Base-by-base conservation (phyloP, 805 yeast species). In the Pichia nakasei region DNA sequence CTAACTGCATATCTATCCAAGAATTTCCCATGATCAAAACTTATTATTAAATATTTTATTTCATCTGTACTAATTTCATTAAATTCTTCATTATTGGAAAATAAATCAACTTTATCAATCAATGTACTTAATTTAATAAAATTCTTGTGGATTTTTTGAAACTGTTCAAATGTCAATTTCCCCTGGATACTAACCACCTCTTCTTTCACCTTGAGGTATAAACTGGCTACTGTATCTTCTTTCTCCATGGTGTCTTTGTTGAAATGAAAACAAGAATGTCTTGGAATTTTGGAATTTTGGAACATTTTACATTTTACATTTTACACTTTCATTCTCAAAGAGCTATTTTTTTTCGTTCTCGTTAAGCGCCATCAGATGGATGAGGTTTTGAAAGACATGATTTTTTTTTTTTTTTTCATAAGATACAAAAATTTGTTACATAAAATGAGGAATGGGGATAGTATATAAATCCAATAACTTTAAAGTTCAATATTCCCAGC, bases 1-100 rank as follows among this genome's bases (percentile, higher is more conserved):
- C 47, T 42, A 22, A 49, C 45, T 9, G 48, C 52, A 36, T 47
- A 32, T 12, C 40, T 27, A 46, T 49, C 52, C 12, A 49, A 22
- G 22, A 49, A 47, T 43, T 47, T 43, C 5, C 39, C 52, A 37
- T 49, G 50, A 22, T 40, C 32, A 27, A 35, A 47, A 5, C 17
- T 24, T 2, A 39, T 27, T 3, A 42, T 19, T 6, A 49, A 21
- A 32, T 39, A 45, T 17, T 34, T 36, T 3, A 49, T 29, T 2
- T 45, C 31, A 11, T 27, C 22, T 0, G 43, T 38, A 11, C 38
- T 9, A 8, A 49, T 9, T 26, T 49, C 52, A 20, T 45, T 37
- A 12, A 49, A 32, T 13, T 38, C 33, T 38, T 49, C 52, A 41
- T 49, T 49, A 22, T 22, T 37, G 5, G 52, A 49, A 29, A 33